Conservation (phyloP, 2,329 filamentous ascomycete genomes). For the Rhexocercosporidium sp. region DNA sequence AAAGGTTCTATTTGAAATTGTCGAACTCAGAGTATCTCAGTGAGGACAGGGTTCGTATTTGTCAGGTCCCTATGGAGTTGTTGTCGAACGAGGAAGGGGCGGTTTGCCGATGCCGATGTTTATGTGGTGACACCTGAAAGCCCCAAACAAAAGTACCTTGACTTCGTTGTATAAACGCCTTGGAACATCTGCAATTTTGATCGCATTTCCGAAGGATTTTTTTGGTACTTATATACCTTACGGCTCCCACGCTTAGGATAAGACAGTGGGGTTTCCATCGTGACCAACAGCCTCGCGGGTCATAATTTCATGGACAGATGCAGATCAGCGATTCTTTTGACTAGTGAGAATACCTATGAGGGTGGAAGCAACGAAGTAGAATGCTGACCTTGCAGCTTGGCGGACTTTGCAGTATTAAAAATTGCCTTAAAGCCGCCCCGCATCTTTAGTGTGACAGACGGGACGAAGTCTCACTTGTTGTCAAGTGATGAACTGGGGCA, state of each 20-base stretch:
- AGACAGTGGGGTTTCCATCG: not conserved
- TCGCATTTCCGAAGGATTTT: not conserved
- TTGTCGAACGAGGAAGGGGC: not conserved
- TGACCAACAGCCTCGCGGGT: not conserved
- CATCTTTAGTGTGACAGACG: not conserved
- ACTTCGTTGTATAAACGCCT: not conserved
- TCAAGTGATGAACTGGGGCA: not conserved
- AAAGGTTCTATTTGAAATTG: not conserved
- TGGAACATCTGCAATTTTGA: not conserved
- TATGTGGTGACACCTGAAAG: not conserved
- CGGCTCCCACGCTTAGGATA: not conserved
- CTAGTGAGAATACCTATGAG: not conserved
- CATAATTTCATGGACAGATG: not conserved
- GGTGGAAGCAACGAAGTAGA: slow-evolving; percentile 1
- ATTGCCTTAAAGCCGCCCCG: not conserved
- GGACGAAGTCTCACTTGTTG: not conserved
- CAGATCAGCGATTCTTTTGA: not conserved
- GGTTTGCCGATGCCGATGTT: not conserved
- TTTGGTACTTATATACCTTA: not conserved
- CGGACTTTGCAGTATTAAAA: not conserved
- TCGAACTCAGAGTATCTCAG: not conserved
- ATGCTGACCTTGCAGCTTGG: not conserved
- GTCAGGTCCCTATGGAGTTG: not conserved
- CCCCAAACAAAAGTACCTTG: not conserved
- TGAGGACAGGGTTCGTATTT: not conserved